Evolutionary conservation across 2,329 filamentous ascomycete genomes (phyloP), one percentile per base, ranked within the genome.

Genomic region (Dactylonectria macrodidyma): DNA sequence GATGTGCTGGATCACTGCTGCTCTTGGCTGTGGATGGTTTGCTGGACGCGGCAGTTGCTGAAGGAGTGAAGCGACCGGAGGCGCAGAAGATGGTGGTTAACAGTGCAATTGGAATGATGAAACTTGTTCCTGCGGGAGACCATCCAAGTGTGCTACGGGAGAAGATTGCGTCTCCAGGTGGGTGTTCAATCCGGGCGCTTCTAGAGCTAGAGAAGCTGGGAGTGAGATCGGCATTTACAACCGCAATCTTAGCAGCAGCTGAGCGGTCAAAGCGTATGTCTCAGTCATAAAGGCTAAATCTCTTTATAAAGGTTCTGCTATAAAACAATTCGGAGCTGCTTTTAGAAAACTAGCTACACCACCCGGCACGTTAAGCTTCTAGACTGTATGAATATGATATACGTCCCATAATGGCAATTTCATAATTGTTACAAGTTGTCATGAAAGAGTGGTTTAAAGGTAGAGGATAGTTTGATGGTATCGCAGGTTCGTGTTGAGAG

Each of bases 161-260:
- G 61, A 67, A 67, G 12, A 67, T 67, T 60, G 65, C 65, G 10
- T 67, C 65, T 4, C 65, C 65, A 3, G 61, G 65, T n/a, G 65
- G 65, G 8, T 65, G 61, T 47, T 67, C 65, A 19, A 67, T 67
- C 14, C 60, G 65, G 33, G 65, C 61, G 3, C 34, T 67, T 2
- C 34, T 67, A 6, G 61, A 67, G 34, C 33, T 67, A 2, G 65
- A 67, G 26, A 60, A 34, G 7, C 26, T 41, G 19, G 65, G 56
- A 10, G 61, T 61, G n/a, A 60, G 61, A 26, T 67, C 61, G 9
- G 65, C 65, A 2, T 68, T 59, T 30, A 68, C 62, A 3, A 59
- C 38, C 14, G 65, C 61, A 36, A 67, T 65, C 4, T 8, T 65
- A 26, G 56, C 56, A 16, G 65, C 65, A n/a, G 57, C 65, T 24